These are phyloP conservation scores for Pseudozyma hubeiensis DNA, from an alignment of 1,284 basidiomycete genomes.

Conservation along the genomic window DNA sequence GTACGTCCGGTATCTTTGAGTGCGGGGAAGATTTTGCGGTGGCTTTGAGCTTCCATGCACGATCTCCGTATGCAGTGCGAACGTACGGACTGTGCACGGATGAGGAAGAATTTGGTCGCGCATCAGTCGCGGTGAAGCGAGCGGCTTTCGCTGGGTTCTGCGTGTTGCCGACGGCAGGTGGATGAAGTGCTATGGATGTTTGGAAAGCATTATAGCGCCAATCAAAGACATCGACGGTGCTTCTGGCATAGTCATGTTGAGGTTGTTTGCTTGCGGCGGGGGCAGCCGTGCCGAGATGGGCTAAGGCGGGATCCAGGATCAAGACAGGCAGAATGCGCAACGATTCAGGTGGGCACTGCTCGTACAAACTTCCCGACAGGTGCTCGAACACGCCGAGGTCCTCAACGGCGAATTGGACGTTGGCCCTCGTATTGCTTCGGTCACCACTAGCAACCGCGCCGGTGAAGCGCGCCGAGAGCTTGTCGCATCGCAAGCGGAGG, in stretches of 20 bases:
- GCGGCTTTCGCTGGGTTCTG: conserved; percentile 11
- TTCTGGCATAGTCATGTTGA: conserved; percentile 32
- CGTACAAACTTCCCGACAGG: conserved; percentile 14
- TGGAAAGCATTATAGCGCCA: conserved; percentile 35
- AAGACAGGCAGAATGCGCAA: conserved; percentile 37
- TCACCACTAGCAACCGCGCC: neutral
- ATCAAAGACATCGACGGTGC: conserved; percentile 43
- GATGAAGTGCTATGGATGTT: neutral
- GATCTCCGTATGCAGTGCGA: conserved; percentile 43
- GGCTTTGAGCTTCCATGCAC: conserved; percentile 52
- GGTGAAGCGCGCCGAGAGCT: conserved; percentile 13
- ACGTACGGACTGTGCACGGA: conserved; percentile 24
- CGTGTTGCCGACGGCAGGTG: neutral
- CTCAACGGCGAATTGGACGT: conserved; percentile 13
- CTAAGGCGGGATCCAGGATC: conserved; percentile 37
- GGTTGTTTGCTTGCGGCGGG: conserved; percentile 3
- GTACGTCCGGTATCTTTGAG: neutral
- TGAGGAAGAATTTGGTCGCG: conserved; percentile 9
- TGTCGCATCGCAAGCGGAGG: conserved; percentile 45
- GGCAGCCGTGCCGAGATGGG: conserved; percentile 3
- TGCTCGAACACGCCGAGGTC: conserved; percentile 49
- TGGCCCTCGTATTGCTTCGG: neutral
- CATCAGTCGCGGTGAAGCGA: conserved; percentile 24
- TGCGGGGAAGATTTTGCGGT: conserved; percentile 7
- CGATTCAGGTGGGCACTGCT: conserved; percentile 17